phyloP scores from a whole-genome alignment of 2,329 filamentous ascomycete species.

The Neodidymelliopsis sp. region DNA sequence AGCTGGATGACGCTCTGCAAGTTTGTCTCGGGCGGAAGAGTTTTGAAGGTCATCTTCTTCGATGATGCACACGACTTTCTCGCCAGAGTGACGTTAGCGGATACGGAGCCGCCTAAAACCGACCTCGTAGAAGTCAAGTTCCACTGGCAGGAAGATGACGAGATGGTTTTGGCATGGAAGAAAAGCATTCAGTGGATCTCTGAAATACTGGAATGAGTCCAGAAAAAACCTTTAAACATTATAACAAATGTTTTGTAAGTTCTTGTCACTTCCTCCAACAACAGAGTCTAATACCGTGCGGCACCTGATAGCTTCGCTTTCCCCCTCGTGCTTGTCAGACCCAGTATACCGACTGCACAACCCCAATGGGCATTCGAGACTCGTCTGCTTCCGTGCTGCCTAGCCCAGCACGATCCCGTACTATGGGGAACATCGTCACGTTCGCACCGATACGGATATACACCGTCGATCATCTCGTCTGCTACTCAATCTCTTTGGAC shows the following conservation, averaged over 20 bases:
- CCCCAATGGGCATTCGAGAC: too few relatives aligned
- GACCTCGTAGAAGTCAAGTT: constrained; percentile 16
- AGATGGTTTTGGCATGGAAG: constrained; percentile 4
- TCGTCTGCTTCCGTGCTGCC: too few relatives aligned
- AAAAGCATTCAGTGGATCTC: constrained; percentile 17
- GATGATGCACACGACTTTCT: constrained; percentile 13
- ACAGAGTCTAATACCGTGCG: not conserved
- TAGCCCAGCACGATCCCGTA: too few relatives aligned
- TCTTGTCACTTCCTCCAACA: not conserved
- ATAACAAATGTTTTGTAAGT: not conserved
- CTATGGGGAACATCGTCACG: too few relatives aligned
- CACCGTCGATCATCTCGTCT: too few relatives aligned
- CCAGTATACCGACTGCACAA: too few relatives aligned
- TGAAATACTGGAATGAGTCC: constrained; percentile 9
- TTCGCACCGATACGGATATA: too few relatives aligned
- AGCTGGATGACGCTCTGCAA: constrained; percentile 14
- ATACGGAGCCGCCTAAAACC: constrained; percentile 10
- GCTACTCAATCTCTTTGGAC: too few relatives aligned
- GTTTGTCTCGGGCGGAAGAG: constrained; percentile 15
- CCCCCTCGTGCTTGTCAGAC: too few relatives aligned
- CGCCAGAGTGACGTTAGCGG: constrained; percentile 2
- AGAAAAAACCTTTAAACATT: not conserved
- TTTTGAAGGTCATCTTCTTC: constrained; percentile 16
- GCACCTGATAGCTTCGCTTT: too few relatives aligned
- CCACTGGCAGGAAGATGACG: constrained; percentile 14